Evolutionary conservation across 495 filamentous ascomycete genomes (phyloP), one percentile per base, ranked within the genome.

Genomic region (Lentithecium fluviatile): DNA sequence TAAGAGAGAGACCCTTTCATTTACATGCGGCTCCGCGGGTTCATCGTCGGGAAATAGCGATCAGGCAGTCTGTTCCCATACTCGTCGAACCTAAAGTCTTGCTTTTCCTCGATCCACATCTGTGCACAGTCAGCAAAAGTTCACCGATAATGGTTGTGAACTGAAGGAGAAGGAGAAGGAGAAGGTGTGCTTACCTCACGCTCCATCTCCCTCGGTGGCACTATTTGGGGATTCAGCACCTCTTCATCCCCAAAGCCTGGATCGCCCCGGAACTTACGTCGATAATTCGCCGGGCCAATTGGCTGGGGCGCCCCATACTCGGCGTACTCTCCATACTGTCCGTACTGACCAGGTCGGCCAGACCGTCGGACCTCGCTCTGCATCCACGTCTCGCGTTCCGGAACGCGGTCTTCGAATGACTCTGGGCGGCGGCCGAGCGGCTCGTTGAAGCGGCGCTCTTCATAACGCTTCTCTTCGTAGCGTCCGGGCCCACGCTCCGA

Each of bases 381-480:
- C 61, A 64, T 64, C 19, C 19, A 64, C 5, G 61, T 58, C 37
- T 58, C 54, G 29, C 61, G 61, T 20, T 64, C 48, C 4, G 54
- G 61, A 11, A 58, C 55, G 21, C 55, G 61, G 52, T 58, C 61
- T 43, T 64, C 61, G 32, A 58, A 58, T 29, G 56, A 50, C 12
- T 54, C 49, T 6, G 57, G 52, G 42, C 60, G 53, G 17, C 48
- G 45, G 20, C 40, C 53, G 24, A 45, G 37, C 20, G 37, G 53
- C 15, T 64, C 20, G 47, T 12, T n/a, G 37, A 43, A 56, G 29
- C 52, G 49, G 32, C 61, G 54, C 43, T 64, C 61, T 36, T 64
- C 61, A 24, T 64, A 64, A 42, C 51, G 61, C 47, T 45, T 47
- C 25, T 64, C 61, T n/a, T 64, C 61, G 34, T 53, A 54, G 40